Evolutionary conservation across 345 rosid genomes (phyloP).

Genomic region (Rhodamnia argentea): DNA sequence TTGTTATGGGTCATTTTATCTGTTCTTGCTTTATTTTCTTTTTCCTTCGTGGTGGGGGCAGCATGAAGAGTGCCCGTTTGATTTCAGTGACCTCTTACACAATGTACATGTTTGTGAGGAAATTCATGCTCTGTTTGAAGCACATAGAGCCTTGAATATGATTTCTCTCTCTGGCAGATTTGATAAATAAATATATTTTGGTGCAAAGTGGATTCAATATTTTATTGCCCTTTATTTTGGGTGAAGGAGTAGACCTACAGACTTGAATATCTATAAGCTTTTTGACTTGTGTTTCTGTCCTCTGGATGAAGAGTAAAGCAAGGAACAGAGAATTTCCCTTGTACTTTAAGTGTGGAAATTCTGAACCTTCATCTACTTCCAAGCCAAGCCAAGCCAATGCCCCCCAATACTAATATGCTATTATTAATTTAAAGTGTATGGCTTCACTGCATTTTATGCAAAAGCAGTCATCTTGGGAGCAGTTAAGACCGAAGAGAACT

Average conservation of each 20-base stretch:
- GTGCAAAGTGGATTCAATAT: not conserved
- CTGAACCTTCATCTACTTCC: conserved; percentile 67
- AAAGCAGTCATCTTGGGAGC: conserved; percentile 24
- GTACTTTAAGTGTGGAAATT: conserved; percentile 73
- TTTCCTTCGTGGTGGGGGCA: not conserved
- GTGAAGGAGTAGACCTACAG: not conserved
- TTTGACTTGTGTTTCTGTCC: conserved; percentile 19
- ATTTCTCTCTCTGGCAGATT: not conserved
- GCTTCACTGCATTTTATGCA: conserved; percentile 27
- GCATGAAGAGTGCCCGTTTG: not conserved
- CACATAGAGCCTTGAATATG: not conserved
- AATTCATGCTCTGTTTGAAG: not conserved
- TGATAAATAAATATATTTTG: not conserved
- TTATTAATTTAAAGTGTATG: conserved; percentile 36
- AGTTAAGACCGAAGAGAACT: conserved; percentile 10
- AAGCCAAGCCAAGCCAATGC: conserved; percentile 93
- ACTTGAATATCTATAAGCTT: conserved; percentile 18
- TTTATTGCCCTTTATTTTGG: not conserved
- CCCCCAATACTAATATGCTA: conserved; percentile 34
- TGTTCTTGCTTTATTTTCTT: not conserved
- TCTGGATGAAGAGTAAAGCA: conserved; percentile 56
- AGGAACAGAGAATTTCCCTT: conserved; percentile 57
- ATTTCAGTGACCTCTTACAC: not conserved
- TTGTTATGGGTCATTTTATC: not conserved
- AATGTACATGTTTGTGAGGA: not conserved